Percentiles rank a stretch among this genome's conserved stretches.
Evolutionary conservation across 441 rosid genomes (phyloP).

Genomic region (Croton setiger): DNA sequence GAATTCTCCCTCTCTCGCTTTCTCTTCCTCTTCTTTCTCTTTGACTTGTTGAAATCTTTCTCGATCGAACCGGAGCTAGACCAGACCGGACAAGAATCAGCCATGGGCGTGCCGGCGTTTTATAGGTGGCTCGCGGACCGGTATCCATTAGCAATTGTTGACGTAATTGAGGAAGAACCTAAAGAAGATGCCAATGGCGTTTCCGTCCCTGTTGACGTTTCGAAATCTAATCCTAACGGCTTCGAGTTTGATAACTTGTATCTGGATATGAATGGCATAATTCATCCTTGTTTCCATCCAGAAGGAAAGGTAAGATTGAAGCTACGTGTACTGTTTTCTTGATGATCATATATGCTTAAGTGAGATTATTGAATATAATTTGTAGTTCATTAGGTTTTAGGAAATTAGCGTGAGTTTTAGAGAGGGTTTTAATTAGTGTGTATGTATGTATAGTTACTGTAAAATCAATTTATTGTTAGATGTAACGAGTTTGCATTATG

Average conservation of each 20-base stretch:
- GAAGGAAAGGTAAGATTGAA: slow-evolving; percentile 70
- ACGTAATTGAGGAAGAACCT: slow-evolving; percentile 79
- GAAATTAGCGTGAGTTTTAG: too few species aligned
- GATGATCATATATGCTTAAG: too few species aligned
- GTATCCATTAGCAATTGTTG: slow-evolving; percentile 70
- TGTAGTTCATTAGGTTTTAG: too few species aligned
- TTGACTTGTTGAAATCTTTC: not conserved
- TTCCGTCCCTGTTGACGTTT: slow-evolving; percentile 47
- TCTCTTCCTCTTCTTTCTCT: not conserved
- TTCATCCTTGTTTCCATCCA: slow-evolving; percentile 97
- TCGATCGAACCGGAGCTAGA: slow-evolving; percentile 7
- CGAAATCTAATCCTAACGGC: slow-evolving; percentile 90
- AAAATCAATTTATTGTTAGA: too few species aligned
- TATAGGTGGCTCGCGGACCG: slow-evolving; percentile 98
- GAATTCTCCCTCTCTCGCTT: not conserved
- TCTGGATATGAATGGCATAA: slow-evolving; percentile 95
- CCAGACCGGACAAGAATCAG: slow-evolving; percentile 8
- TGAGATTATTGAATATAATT: too few species aligned
- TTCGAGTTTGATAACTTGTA: slow-evolving; percentile 84
- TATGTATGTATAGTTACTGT: too few species aligned
- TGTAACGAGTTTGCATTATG: too few species aligned
- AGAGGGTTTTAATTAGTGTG: too few species aligned
- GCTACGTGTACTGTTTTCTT: not conserved
- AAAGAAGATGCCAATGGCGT: slow-evolving; percentile 37
- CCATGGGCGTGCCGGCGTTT: slow-evolving; percentile 98